Base-by-base conservation (phyloP, 139 green algal genomes). In the Mychonastes homosphaera region DNA sequence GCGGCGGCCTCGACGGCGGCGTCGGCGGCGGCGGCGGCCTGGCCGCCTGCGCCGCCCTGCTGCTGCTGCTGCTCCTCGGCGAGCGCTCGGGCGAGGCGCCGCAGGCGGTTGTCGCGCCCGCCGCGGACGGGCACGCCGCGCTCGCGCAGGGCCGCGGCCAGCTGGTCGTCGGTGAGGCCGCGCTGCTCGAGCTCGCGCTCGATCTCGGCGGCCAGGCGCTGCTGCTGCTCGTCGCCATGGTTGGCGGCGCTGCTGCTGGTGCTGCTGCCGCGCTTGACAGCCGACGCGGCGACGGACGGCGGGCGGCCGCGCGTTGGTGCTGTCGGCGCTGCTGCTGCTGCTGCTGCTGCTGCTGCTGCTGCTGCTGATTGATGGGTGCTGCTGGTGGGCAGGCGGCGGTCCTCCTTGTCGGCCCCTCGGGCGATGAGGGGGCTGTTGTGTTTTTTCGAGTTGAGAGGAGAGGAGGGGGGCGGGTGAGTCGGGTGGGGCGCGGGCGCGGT, bases 71-170 rank as follows among this genome's bases (percentile, higher is more conserved):
- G 38, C 54, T 56, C 58, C 44, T 36, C 27, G n/a, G 47, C 35
- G 23, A 65, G 48, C 47, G 58, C 58, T 16, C 32, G 9, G 24
- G 58, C 58, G 27, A 65, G 58, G 16, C 58, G 47, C 8, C 4
- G 27, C 3, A 65, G 35, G 9, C 50, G 35, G 27, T 58, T 27
- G 29, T 26, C 34, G 16, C 38, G 33, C 26, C 5, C 9, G 19
- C 58, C 58, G 5, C 21, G 19, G 8, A 28, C 33, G 29, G 32
- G 18, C 13, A 65, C 36, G 26, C 26, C 36, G 21, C 38, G 46
- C 27, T 51, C 51, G 27, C 41, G 24, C 58, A 65, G 27, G 47
- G 28, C 35, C 28, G 18, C 16, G 10, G 51, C 21, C 36, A 65
- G 36, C 58, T 58, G 30, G n/a, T 21, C 15, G 12, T 65, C 33